A percentile compares a stretch with the other conserved stretches of the same genome.
phyloP scores from a whole-genome alignment of 129 eudicot species.

The Rutidosis leptorrhynchoides region DNA sequence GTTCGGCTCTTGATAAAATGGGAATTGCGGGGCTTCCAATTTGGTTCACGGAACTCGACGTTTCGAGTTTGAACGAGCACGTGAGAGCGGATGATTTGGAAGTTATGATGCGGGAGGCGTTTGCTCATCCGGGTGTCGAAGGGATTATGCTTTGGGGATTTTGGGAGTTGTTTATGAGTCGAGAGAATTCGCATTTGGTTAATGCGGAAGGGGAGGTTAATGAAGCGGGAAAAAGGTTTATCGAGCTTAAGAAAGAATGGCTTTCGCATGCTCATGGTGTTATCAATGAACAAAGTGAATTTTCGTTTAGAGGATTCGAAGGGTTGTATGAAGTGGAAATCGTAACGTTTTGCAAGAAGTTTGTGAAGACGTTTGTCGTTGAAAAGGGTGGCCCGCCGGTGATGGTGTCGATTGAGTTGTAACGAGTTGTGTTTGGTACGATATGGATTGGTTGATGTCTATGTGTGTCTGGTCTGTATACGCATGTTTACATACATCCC shows the following conservation, averaged over 20 bases:
- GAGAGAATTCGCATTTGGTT: constrained; percentile 66
- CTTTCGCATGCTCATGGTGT: constrained; percentile 55
- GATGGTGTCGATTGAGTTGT: constrained; percentile 1
- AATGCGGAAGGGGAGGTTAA: constrained; percentile 89
- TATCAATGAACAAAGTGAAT: constrained; percentile 45
- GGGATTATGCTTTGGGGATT: constrained; percentile 91
- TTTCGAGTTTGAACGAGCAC: constrained; percentile 59
- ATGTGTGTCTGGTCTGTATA: neutral
- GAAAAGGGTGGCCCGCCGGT: constrained; percentile 35
- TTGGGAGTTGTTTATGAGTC: constrained; percentile 85
- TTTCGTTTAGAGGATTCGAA: constrained; percentile 66
- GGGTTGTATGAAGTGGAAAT: constrained; percentile 63
- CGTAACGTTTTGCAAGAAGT: constrained; percentile 23
- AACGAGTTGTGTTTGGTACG: neutral
- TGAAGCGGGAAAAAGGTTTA: constrained; percentile 67
- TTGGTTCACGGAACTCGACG: constrained; percentile 90
- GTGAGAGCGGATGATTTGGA: constrained; percentile 90
- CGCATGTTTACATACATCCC: neutral
- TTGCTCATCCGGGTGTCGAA: constrained; percentile 83
- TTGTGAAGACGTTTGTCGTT: constrained; percentile 62
- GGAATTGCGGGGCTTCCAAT: constrained; percentile 69
- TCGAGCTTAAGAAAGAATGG: constrained; percentile 81
- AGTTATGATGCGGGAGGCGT: constrained; percentile 78
- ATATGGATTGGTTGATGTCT: neutral
- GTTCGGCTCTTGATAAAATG: constrained; percentile 58